Conservation (phyloP, 2,329 filamentous ascomycete species). For the Aureobasidium sp. region DNA sequence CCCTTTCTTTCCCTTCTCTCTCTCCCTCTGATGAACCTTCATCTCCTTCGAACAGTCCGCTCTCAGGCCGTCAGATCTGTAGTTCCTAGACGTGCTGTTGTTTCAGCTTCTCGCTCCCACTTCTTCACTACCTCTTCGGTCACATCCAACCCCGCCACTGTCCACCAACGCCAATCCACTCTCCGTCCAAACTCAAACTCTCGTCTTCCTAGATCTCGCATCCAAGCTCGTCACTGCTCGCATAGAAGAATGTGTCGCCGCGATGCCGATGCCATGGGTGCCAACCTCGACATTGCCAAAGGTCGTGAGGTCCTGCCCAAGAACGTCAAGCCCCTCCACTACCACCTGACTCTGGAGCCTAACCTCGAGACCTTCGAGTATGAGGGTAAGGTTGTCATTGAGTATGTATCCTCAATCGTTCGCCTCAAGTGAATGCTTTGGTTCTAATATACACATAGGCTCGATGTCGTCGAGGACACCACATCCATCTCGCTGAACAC, state of each 20-base stretch:
- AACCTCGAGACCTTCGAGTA: conserved; percentile 84
- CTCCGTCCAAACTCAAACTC: not conserved
- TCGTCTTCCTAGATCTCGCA: not conserved
- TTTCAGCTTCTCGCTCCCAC: not conserved
- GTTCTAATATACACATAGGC: conserved; percentile 30
- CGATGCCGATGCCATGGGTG: conserved; percentile 40
- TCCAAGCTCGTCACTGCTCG: conserved; percentile 54
- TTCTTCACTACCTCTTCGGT: conserved; percentile 1
- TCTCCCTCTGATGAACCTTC: conserved; percentile 6
- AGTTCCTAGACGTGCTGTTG: conserved; percentile 5
- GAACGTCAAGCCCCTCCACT: conserved; percentile 88
- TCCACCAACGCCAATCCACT: not conserved
- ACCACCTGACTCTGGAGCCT: conserved; percentile 84
- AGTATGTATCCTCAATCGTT: conserved; percentile 40
- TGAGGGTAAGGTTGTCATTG: conserved; percentile 74
- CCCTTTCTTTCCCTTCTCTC: not conserved
- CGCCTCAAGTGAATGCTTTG: not conserved
- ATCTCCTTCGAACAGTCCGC: conserved; percentile 5
- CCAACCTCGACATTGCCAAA: conserved; percentile 51
- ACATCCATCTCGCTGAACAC: conserved; percentile 82
- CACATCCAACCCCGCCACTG: not conserved
- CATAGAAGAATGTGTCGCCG: conserved; percentile 70
- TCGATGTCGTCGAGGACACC: conserved; percentile 78
- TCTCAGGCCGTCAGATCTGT: conserved; percentile 11
- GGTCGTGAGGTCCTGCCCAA: conserved; percentile 79